Percentiles rank a stretch among this genome's conserved stretches.
phyloP scores from a whole-genome alignment of 306 rosid genomes.

The Cicer arietinum region DNA sequence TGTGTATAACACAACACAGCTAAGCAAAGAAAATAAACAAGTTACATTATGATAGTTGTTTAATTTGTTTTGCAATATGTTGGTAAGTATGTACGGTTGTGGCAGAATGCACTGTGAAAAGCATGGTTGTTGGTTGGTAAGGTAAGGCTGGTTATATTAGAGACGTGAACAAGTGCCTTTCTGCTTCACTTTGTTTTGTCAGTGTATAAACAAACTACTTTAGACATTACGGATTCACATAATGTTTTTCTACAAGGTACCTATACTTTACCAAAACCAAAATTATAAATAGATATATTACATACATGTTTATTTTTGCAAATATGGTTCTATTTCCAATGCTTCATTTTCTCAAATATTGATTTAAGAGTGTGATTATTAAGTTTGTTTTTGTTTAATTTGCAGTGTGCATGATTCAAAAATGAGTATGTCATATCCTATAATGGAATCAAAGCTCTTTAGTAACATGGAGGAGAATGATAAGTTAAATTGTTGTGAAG shows the following conservation, averaged over 20 bases:
- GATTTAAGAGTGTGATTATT: slow-evolving; percentile 18
- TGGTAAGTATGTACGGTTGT: slow-evolving; percentile 44
- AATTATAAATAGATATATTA: slow-evolving; percentile 3
- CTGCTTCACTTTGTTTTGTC: slow-evolving; percentile 61
- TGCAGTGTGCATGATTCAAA: slow-evolving; percentile 75
- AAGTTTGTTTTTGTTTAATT: slow-evolving; percentile 22
- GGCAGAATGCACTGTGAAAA: slow-evolving; percentile 53
- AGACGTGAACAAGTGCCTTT: slow-evolving; percentile 57
- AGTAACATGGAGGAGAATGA: slow-evolving; percentile 59
- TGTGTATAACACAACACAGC: no score
- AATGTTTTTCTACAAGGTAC: slow-evolving; percentile 22
- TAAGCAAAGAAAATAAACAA: neutral
- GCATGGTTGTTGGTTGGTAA: slow-evolving; percentile 53
- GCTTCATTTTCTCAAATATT: slow-evolving; percentile 30
- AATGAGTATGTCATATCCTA: slow-evolving; percentile 46
- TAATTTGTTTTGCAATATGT: slow-evolving; percentile 42
- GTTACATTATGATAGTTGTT: slow-evolving; percentile 27
- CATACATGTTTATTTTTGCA: neutral
- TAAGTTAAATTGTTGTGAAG: slow-evolving; percentile 67
- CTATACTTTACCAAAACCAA: slow-evolving; percentile 40
- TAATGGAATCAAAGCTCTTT: slow-evolving; percentile 62
- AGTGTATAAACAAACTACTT: slow-evolving; percentile 38
- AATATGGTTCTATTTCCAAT: slow-evolving; percentile 10
- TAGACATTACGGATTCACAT: slow-evolving; percentile 50
- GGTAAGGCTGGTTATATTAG: slow-evolving; percentile 32